phyloP scores from a whole-genome alignment of 2,329 filamentous ascomycete genomes.

The Exophiala spinifera region DNA sequence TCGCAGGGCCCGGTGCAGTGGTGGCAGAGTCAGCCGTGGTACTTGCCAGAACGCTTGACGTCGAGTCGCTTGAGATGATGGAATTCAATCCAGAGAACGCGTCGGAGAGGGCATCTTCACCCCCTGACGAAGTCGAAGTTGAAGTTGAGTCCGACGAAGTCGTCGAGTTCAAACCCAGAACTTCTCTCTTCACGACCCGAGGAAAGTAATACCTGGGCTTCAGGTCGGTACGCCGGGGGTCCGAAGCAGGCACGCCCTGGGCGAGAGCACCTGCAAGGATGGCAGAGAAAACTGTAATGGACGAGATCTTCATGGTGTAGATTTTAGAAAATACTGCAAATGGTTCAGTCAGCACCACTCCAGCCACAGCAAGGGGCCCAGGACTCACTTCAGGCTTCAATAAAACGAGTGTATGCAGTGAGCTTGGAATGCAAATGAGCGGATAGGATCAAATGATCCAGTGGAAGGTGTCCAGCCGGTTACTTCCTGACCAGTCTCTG shows the following conservation, averaged over 20 bases:
- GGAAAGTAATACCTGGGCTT: slow-evolving; percentile 33
- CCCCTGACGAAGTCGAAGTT: slow-evolving; percentile 12
- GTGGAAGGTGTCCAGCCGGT: slow-evolving; percentile 1
- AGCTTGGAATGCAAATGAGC: slow-evolving; percentile 26
- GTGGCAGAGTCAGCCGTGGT: slow-evolving; percentile 7
- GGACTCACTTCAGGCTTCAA: slow-evolving; percentile 10
- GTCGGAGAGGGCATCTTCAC: slow-evolving; percentile 16
- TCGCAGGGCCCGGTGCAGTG: not conserved
- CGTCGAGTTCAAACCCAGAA: slow-evolving; percentile 16
- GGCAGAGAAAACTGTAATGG: slow-evolving; percentile 29
- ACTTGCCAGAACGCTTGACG: slow-evolving; percentile 8
- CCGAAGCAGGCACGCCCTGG: slow-evolving; percentile 30
- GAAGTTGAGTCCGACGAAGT: slow-evolving; percentile 9
- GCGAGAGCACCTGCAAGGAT: slow-evolving; percentile 30
- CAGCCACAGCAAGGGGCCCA: too few species aligned
- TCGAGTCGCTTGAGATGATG: slow-evolving; percentile 10
- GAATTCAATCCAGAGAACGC: slow-evolving; percentile 20
- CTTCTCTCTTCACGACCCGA: slow-evolving; percentile 30
- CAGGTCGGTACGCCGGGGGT: slow-evolving; percentile 20
- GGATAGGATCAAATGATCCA: slow-evolving; percentile 27
- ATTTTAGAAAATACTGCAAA: not conserved
- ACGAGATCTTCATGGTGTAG: slow-evolving; percentile 26
- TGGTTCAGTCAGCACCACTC: slow-evolving; percentile 5
- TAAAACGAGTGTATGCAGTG: slow-evolving; percentile 25
- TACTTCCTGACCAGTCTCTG: slow-evolving; percentile 9